A percentile compares a stretch with the other conserved stretches of the same genome.
Conservation (phyloP, 75 land plant species). For the Cunninghamia lanceolata region DNA sequence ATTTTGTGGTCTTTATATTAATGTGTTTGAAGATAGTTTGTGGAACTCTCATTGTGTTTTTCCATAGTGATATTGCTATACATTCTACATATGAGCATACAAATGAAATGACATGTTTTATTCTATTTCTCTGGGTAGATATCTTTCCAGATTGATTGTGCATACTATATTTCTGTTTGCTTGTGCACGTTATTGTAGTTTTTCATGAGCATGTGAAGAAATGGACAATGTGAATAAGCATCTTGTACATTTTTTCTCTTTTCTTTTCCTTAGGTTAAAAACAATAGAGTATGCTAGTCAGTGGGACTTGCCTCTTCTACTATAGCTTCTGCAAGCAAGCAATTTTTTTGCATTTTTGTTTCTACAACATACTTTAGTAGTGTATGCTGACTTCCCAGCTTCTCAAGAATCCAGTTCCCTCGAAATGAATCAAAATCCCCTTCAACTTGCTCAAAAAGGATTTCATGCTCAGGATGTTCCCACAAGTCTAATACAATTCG, state of each 20-base stretch:
- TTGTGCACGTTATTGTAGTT: neutral
- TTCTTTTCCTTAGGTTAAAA: neutral
- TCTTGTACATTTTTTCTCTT: neutral
- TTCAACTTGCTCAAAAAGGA: constrained; percentile 90
- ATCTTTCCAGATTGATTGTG: too few relatives aligned
- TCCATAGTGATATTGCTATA: neutral
- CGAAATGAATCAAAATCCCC: constrained; percentile 94
- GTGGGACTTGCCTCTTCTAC: constrained; percentile 76
- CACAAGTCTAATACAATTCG: constrained; percentile 90
- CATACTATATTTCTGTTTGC: neutral
- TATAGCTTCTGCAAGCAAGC: constrained; percentile 90
- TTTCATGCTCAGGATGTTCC: constrained; percentile 76
- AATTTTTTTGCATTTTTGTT: constrained; percentile 77
- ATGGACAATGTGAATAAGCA: neutral
- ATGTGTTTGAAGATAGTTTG: neutral
- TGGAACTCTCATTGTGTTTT: neutral
- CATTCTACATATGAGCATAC: neutral
- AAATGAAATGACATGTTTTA: neutral
- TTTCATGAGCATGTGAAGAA: neutral
- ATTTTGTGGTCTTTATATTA: too few relatives aligned
- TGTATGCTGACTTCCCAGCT: constrained; percentile 87
- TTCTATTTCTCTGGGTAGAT: neutral
- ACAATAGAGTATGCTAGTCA: neutral
- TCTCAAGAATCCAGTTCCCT: constrained; percentile 85
- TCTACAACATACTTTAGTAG: constrained; percentile 83